phyloP scores from a whole-genome alignment of 768 basidiomycete species.

The Boletus huronensis region DNA sequence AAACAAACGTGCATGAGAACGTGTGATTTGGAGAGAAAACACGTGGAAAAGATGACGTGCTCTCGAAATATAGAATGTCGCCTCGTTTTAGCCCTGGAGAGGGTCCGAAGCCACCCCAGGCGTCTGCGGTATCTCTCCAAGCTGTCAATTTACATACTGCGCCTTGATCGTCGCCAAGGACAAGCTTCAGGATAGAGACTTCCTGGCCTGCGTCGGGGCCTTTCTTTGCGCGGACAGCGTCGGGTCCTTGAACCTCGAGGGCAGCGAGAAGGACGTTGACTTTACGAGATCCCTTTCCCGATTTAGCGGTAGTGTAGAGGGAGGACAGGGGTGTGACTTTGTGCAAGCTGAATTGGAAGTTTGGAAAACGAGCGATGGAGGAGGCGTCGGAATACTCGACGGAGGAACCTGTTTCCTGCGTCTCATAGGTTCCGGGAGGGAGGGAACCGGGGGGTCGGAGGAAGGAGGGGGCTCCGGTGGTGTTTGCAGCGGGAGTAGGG shows the following conservation, averaged over 20 bases:
- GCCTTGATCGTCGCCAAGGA: conserved; percentile 71
- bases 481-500: conserved; percentile 37
- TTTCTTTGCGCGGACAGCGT: conserved; percentile 61
- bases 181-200: conserved; percentile 62
- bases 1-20: conserved; percentile 18
- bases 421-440: conserved; percentile 32
- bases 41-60: conserved; percentile 39
- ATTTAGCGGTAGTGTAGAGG: conserved; percentile 29
- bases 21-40: conserved; percentile 6
- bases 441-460: conserved; percentile 29
- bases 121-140: conserved; percentile 74
- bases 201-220: conserved; percentile 69
- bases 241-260: conserved; percentile 76
- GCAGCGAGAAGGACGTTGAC: conserved; percentile 60
- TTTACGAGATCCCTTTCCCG: conserved; percentile 43
- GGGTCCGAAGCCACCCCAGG: conserved; percentile 54
- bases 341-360: conserved; percentile 71
- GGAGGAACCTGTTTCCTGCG: conserved; percentile 45
- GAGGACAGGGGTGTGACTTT: conserved; percentile 48
- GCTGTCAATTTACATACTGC: conserved; percentile 68
- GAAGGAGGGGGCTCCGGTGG: conserved; percentile 23
- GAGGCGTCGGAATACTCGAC: conserved; percentile 61
- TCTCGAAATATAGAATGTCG: conserved; percentile 67
- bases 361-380: conserved; percentile 70
- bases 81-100: conserved; percentile 56